Evolutionary conservation across 257 asterid genomes (phyloP).

Genomic region (Penstemon barbatus): DNA sequence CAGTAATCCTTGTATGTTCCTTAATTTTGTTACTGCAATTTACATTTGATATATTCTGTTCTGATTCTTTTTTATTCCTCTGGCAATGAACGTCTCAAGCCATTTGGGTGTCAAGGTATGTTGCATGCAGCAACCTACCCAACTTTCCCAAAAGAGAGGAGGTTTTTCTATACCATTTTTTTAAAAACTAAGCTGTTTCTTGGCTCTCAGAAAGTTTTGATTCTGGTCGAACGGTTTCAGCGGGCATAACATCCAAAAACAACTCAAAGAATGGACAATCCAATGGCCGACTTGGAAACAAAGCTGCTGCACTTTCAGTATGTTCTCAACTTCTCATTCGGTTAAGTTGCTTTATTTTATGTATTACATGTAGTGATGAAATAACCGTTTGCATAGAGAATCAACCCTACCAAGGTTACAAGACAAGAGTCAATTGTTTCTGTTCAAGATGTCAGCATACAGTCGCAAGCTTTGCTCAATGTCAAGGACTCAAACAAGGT

Average conservation of each 20-base stretch:
- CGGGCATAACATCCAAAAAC: conserved; percentile 56
- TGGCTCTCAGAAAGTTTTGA: conserved; percentile 60
- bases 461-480: conserved; percentile 79
- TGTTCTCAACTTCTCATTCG: conserved; percentile 26
- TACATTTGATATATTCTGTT: too few relatives aligned
- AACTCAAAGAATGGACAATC: conserved; percentile 68
- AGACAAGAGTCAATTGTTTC: conserved; percentile 76
- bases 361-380: conserved; percentile 10
- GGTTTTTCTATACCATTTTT: conserved; percentile 1
- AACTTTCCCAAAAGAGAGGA: neutral
- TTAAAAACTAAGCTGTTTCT: conserved; percentile 25
- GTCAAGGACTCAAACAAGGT: conserved; percentile 94
- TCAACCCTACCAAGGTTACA: conserved; percentile 65
- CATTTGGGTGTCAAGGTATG: conserved; percentile 70
- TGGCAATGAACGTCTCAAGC: conserved; percentile 59
- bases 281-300: conserved; percentile 78
- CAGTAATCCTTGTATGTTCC: too few relatives aligned
- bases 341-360: conserved; percentile 25
- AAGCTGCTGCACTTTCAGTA: conserved; percentile 74
- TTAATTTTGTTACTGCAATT: too few relatives aligned
- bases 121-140: conserved; percentile 2
- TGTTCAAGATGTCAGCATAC: conserved; percentile 77
- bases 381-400: conserved; percentile 49
- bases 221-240: conserved; percentile 56
- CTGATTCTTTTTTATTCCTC: too few relatives aligned